Base-by-base conservation (phyloP, 2,329 filamentous ascomycete species). In the Verticillium albo-atrum region DNA sequence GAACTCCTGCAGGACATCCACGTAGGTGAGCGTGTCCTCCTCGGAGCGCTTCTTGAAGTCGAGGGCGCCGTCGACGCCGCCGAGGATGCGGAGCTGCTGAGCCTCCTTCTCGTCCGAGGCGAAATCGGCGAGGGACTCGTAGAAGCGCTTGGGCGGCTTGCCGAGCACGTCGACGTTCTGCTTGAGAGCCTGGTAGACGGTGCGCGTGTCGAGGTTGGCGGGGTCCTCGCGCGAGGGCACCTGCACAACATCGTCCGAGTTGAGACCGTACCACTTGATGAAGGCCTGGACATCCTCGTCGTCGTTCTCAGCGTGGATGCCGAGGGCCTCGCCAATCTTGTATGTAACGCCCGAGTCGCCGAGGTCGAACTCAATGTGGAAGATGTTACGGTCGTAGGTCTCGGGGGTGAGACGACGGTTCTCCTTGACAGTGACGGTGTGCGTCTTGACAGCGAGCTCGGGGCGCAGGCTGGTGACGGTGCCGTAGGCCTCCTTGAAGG, bases 291-390 rank as follows among this genome's bases (percentile, higher is more conserved):
- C 89, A 62, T 95, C 84, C 53, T 81, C 78, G 54, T 88, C 82
- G 73, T 98, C 89, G 75, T 99, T 99, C 77, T 98, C 91, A 6
- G 92, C 91, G 74, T 99, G 95, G 63, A 99, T 93, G 65, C 95
- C 95, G 20, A 99, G 88, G 54, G 95, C 95, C 79, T 99, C 95
- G 60, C 95, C 95, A 69, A 99, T 98, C 72, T 96, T 91, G 78
- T 99, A 99, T 50, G 86, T 97, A 64, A 99, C 86, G 42, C 93
- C 94, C 34, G 94, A 96, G 69, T 89, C 78, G 62, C 94, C 94
- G 26, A 99, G 86, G 71, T 98, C 95, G 70, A 99, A 99, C 77
- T 99, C 95, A 63, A 99, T 98, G 79, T 99, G 95, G 89, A 99
- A 99, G 76, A 99, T 98, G 82, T 99, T 97, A 68, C 95, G 92